These are phyloP conservation scores for Penicillium sp. DNA, from an alignment of 2,329 filamentous ascomycete species.

Conservation along the genomic window DNA sequence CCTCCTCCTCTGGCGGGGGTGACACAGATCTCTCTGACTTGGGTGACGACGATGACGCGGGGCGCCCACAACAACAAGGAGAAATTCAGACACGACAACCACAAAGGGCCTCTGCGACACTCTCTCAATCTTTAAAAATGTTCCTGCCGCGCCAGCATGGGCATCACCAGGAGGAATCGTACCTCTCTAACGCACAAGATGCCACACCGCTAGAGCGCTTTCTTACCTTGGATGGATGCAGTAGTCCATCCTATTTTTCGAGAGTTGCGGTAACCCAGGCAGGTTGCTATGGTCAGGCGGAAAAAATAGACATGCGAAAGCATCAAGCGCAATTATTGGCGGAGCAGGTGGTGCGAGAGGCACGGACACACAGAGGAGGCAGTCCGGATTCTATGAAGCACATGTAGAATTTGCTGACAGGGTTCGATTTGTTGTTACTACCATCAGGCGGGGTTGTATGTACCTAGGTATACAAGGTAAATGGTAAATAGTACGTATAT, in stretches of 20 bases:
- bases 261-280: slow-evolving; percentile 16
- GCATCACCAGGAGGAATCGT: background rate
- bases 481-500: background rate
- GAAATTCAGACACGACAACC: background rate
- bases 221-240: slow-evolving; percentile 20
- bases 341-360: slow-evolving; percentile 1
- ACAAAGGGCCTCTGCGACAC: background rate
- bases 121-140: slow-evolving; percentile 1
- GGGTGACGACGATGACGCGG: background rate
- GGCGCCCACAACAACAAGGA: background rate
- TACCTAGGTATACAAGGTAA: background rate
- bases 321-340: slow-evolving; percentile 15
- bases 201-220: slow-evolving; percentile 24
- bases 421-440: background rate
- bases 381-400: background rate
- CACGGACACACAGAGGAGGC: background rate
- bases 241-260: slow-evolving; percentile 18
- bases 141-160: slow-evolving; percentile 8
- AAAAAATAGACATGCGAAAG: slow-evolving; percentile 16
- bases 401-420: background rate
- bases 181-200: background rate
- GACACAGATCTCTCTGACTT: background rate
- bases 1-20: background rate
- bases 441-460: background rate
- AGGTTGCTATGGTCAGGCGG: slow-evolving; percentile 17